Evolutionary conservation across 108 stramenopile species (phyloP), one percentile per base, ranked within the genome.

Genomic region (Nitzschia putrida): DNA sequence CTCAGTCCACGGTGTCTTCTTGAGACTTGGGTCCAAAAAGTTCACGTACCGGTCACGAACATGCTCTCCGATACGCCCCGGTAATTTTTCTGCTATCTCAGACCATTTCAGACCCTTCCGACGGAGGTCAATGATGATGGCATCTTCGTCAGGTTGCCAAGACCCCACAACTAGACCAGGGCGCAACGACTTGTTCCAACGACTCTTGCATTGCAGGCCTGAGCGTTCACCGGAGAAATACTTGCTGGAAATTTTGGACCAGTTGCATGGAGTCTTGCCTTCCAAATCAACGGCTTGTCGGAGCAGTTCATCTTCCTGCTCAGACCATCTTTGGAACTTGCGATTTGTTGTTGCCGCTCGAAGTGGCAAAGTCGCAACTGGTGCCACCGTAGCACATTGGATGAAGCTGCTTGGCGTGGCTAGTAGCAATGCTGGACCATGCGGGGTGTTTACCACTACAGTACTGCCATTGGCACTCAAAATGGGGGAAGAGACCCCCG

Each of bases 11-110:
- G 78, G 75, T 0, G 73, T 83, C 60, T 88, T 88, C 57, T 90
- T 89, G 53, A 97, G 82, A 55, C 73, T 66, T 8, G 97, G 98
- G 75, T 97, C 91, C 10, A 99, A 79, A 55, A 80, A 81, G 76
- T 97, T 97, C 68, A 91, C 82, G 90, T 94, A 98, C 26, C 95
- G 92, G 63, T 96, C 95, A 44, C 97, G 88, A 60, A 97, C 87
- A 60, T 95, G 96, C 70, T 98, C 97, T 18, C 91, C 91, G 52
- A 96, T 91, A 26, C 98, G 88, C 12, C 98, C 96, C 8, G 95
- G 95, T 7, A 98, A 67, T 0, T 61, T 60, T 13, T 69, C 65
- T 10, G 96, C 95, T 54, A 98, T 96, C 8, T 71, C 61, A 18
- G 83, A 76, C 87, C 87, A 91, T 43, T 68, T 74, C 25, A 57